Conservation (phyloP, 768 basidiomycete species). For the Cyathus striatus region DNA sequence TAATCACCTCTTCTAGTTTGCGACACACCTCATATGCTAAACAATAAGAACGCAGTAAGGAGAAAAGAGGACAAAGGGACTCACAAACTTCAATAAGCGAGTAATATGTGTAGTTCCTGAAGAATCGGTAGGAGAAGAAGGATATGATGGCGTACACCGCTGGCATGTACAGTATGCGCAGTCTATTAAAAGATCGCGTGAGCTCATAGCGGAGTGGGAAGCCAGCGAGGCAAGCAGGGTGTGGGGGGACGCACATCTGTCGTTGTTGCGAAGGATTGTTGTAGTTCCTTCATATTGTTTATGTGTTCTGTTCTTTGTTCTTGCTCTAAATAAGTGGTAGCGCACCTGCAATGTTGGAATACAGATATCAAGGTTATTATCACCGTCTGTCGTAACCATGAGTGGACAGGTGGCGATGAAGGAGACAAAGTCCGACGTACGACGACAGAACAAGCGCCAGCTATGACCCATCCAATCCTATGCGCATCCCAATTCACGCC, state of each 20-base stretch:
- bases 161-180: slow-evolving; percentile 85
- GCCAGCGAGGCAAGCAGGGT: not conserved
- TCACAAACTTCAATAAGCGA: slow-evolving; percentile 40
- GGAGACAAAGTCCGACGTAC: slow-evolving; percentile 25
- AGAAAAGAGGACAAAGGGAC: slow-evolving; percentile 5
- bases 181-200: slow-evolving; percentile 27
- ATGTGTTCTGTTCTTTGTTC: slow-evolving; percentile 3
- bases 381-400: slow-evolving; percentile 40
- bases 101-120: slow-evolving; percentile 62
- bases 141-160: slow-evolving; percentile 77
- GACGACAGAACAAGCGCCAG: slow-evolving; percentile 52
- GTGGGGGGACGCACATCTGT: slow-evolving; percentile 54
- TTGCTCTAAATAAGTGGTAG: slow-evolving; percentile 1
- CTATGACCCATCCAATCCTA: slow-evolving; percentile 70
- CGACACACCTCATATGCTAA: slow-evolving; percentile 73
- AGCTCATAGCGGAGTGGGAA: slow-evolving; percentile 1
- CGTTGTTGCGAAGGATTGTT: slow-evolving; percentile 69
- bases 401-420: not conserved
- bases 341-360: slow-evolving; percentile 60
- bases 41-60: slow-evolving; percentile 5
- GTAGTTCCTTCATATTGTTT: slow-evolving; percentile 53
- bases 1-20: too few species aligned
- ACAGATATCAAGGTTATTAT: slow-evolving; percentile 55
- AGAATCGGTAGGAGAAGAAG: slow-evolving; percentile 83
- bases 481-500: slow-evolving; percentile 56